A percentile compares a stretch with the other conserved stretches of the same genome.
These are phyloP conservation scores for Rhamnella rubrinervis DNA, from an alignment of 331 rosid species.

Conservation along the genomic window DNA sequence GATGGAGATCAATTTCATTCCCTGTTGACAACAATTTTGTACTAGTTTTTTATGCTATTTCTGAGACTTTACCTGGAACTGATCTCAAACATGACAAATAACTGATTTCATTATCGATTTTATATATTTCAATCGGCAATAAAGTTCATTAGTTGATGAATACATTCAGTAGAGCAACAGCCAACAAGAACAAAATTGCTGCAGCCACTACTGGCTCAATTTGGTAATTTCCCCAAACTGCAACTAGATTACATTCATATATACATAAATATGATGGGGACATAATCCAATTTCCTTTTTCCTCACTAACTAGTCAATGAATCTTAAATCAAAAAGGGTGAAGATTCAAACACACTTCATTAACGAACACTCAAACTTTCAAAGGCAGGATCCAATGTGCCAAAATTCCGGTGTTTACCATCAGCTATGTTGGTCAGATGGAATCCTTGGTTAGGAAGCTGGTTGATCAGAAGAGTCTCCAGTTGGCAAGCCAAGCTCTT, in stretches of 20 bases:
- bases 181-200: slow-evolving; percentile 52
- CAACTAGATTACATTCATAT: slow-evolving; percentile 1
- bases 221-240: slow-evolving; percentile 11
- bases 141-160: background rate
- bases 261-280: slow-evolving; percentile 1
- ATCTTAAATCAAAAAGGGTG: slow-evolving; percentile 14
- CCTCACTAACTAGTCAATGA: background rate
- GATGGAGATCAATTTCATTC: slow-evolving; percentile 12
- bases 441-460: slow-evolving; percentile 69
- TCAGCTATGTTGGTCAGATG: slow-evolving; percentile 67
- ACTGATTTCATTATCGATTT: too few relatives aligned
- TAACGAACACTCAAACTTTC: slow-evolving; percentile 36
- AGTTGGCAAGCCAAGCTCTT: slow-evolving; percentile 90
- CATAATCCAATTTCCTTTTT: slow-evolving; percentile 10
- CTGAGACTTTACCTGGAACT: slow-evolving; percentile 71
- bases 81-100: slow-evolving; percentile 10
- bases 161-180: slow-evolving; percentile 36
- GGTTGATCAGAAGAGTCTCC: slow-evolving; percentile 90
- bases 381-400: slow-evolving; percentile 48
- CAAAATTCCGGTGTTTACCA: slow-evolving; percentile 88
- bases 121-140: background rate
- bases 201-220: slow-evolving; percentile 37
- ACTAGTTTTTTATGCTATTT: slow-evolving; percentile 28
- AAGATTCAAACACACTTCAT: slow-evolving; percentile 12
- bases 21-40: too few relatives aligned